phyloP scores from a whole-genome alignment of 805 yeast genomes.

The Myxozyma melibiosi region DNA sequence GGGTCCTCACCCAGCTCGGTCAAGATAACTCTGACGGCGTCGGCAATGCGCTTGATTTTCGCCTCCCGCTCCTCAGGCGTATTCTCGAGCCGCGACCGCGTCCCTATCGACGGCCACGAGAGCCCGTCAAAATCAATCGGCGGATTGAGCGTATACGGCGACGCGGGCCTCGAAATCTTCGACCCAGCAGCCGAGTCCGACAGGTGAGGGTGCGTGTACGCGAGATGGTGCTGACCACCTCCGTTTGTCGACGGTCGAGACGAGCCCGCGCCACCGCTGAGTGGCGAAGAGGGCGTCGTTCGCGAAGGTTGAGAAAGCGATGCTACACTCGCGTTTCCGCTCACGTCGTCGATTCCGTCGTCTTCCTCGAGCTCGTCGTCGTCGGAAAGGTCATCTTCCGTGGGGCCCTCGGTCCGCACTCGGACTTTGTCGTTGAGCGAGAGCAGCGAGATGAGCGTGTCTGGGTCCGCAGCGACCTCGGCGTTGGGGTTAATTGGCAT shows the following conservation, averaged over 20 bases:
- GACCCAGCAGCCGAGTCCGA: conserved; percentile 1
- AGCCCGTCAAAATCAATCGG: conserved; percentile 89
- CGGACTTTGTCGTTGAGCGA: conserved; percentile 16
- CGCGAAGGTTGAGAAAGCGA: not conserved
- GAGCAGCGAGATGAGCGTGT: conserved; percentile 21
- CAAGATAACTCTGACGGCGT: conserved; percentile 72
- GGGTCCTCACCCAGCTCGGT: conserved; percentile 90
- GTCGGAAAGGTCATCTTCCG: conserved; percentile 24
- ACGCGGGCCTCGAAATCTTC: conserved; percentile 72
- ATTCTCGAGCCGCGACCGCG: conserved; percentile 73
- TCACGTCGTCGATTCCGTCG: conserved; percentile 14
- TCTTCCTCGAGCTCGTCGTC: conserved; percentile 16
- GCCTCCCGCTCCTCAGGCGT: conserved; percentile 62
- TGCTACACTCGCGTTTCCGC: conserved; percentile 3
- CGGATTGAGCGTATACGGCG: conserved; percentile 80
- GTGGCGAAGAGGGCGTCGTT: conserved; percentile 16
- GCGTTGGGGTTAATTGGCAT: conserved; percentile 13
- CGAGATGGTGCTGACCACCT: conserved; percentile 7
- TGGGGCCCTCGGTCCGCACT: conserved; percentile 17
- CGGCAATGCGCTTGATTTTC: conserved; percentile 77
- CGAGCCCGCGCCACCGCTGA: not conserved
- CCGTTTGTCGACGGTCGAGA: no score
- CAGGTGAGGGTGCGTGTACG: conserved; percentile 5
- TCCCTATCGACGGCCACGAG: conserved; percentile 92
- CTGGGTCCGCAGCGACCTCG: conserved; percentile 17